phyloP scores from a whole-genome alignment of 2,329 filamentous ascomycete genomes.

The Xylariales sp. region DNA sequence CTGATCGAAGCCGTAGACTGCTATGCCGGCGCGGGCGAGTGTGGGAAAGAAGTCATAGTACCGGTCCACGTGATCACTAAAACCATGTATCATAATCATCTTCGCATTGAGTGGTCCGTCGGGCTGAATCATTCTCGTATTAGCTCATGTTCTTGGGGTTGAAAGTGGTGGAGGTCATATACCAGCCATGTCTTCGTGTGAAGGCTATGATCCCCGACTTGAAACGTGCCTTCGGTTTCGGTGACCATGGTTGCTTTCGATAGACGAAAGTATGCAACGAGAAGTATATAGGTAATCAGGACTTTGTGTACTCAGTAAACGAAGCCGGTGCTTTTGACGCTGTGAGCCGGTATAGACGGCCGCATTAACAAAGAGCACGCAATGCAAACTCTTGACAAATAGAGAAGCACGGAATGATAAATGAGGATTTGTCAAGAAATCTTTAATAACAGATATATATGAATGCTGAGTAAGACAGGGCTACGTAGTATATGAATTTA shows the following conservation, averaged over 20 bases:
- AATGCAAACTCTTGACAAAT: no score
- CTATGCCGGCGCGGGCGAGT: constrained; percentile 67
- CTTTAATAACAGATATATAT: no score
- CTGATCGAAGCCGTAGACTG: constrained; percentile 77
- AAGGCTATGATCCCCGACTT: constrained; percentile 39
- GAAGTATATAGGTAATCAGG: no score
- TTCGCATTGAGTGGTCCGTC: constrained; percentile 59
- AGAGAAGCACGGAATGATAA: no score
- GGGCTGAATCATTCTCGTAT: constrained; percentile 36
- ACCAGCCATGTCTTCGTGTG: constrained; percentile 58
- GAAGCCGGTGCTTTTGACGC: no score
- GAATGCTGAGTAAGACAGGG: no score
- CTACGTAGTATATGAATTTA: no score
- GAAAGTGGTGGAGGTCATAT: constrained; percentile 23
- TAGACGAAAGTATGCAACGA: no score
- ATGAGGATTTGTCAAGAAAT: no score
- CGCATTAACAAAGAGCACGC: no score
- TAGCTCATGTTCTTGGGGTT: neutral
- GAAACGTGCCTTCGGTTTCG: constrained; percentile 46
- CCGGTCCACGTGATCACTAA: constrained; percentile 77
- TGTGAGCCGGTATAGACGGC: no score
- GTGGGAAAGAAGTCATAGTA: constrained; percentile 71
- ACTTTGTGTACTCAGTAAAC: no score
- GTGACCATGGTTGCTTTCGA: constrained; percentile 32
- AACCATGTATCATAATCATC: constrained; percentile 81